A percentile compares a stretch with the other conserved stretches of the same genome.
Conservation (phyloP, 306 rosid species). For the Glycine soja region DNA sequence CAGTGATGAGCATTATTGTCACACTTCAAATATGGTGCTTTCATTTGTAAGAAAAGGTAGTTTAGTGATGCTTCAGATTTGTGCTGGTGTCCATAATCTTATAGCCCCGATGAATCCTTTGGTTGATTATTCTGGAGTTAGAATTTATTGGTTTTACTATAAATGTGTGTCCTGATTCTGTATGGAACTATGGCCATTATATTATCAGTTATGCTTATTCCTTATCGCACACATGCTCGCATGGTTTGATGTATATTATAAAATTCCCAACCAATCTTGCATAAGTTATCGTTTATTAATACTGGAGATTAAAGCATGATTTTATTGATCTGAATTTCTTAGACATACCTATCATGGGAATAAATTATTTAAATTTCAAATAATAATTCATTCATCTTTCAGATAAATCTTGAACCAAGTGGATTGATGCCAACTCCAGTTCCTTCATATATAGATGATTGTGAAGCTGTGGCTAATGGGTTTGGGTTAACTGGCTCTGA, state of each 20-base stretch:
- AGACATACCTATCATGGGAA: constrained; percentile 26
- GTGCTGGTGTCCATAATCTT: constrained; percentile 9
- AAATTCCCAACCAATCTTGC: constrained; percentile 3
- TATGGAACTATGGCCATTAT: not conserved
- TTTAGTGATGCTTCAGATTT: constrained; percentile 21
- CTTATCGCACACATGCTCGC: not conserved
- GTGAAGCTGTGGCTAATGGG: constrained; percentile 57
- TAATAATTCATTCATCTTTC: constrained; percentile 44
- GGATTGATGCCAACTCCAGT: constrained; percentile 54
- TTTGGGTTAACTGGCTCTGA: constrained; percentile 53
- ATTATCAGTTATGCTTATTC: not conserved
- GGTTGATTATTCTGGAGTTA: constrained; percentile 41
- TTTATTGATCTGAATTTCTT: constrained; percentile 25
- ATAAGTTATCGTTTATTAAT: constrained; percentile 28
- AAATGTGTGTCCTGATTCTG: constrained; percentile 32
- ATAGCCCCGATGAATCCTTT: constrained; percentile 26
- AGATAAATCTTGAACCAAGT: constrained; percentile 67
- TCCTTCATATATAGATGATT: constrained; percentile 58
- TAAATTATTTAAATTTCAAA: constrained; percentile 27
- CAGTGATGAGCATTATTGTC: constrained; percentile 9
- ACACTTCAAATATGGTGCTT: constrained; percentile 17
- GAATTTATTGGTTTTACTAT: constrained; percentile 26
- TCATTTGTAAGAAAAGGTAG: constrained; percentile 25
- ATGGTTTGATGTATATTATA: not conserved
- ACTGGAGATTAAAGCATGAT: constrained; percentile 5